Base-by-base conservation (phyloP, 192 early-diverging fungal genomes). In the Coemansia sp. region DNA sequence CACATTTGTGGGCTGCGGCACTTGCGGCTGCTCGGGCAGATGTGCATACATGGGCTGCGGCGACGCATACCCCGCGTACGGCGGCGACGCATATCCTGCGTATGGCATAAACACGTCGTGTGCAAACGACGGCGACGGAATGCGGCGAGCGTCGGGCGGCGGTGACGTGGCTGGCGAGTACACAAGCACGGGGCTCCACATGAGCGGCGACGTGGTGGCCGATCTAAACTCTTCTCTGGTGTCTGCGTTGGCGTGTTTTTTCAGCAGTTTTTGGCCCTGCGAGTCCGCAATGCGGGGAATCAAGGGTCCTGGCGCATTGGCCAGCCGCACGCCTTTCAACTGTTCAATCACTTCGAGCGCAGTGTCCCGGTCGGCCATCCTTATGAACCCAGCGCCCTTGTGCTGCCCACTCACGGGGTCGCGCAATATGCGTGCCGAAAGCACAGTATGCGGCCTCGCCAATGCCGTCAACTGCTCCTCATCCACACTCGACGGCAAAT, bases 281-380 rank as follows among this genome's bases (percentile, higher is more conserved):
- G 88, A 90, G 57, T 93, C 91, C 4, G 91, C 91, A 54, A 93
- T 91, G 1, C 91, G 86, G 20, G 91, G 87, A 59, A 89, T 86
- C 31, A 93, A 57, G 19, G 90, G 87, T 11, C 82, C 88, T 20
- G 76, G 78, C 1, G 83, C 75, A 40, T 87, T 87, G 17, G 83
- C 75, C 38, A 93, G 72, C 11, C 70, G 69, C 38, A 85, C 66
- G 6, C 85, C 84, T 63, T 89, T 86, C 62, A 89, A 87, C 50
- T 69, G 73, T 8, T 89, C 84, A 57, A 94, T 94, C 20, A 88
- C 86, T 2, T 64, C 59, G 11, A 81, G 59, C 10, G 91, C 91
- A 0, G 87, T 80, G 15, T 87, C 84, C 25, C 89, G 88, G 59
- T 88, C 90, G 28, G 80, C 73, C 84, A 94, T 85, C 59, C 88